Evolutionary conservation across 2,329 filamentous ascomycete species (phyloP), one percentile per base, ranked within the genome.

Genomic region (Xylariaceae sp.): DNA sequence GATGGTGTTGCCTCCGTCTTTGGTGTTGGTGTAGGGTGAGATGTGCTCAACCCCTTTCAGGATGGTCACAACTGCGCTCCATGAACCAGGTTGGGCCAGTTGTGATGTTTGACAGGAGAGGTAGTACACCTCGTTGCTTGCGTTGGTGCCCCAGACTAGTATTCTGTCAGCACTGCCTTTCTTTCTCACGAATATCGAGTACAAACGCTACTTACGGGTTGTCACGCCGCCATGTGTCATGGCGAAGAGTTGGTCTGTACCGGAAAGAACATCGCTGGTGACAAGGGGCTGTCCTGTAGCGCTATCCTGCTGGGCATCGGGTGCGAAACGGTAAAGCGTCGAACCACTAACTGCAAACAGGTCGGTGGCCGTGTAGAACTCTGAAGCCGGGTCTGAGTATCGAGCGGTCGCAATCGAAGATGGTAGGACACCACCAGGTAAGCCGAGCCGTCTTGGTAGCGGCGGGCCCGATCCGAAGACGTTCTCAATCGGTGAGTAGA

Each of bases 1-100:
- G 10, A 56, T 34, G 34, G 55, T 56, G 35, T 56, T 56, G 15
- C 55, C 55, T 44, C 55, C 55, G n/a, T 56, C 55, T 10, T 30
- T 42, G 15, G 23, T 56, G 37, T 56, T 56, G 47, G 39, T 56
- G 13, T 42, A 56, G 17, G 55, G 47, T 8, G 56, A 57, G 4
- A 57, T 57, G 13, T 34, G 50, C 35, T 57, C 56, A 18, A 57
- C 3, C 8, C 42, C 50, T 1, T 7, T 42, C 18, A 57, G 37
- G 18, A 57, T 49, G 7, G 56, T 50, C 4, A 53, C 50, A 11
- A 11, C 17, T 17, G 55, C 48, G 35, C 55, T 56, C 55, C 48
- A 56, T 2, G 55, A 44, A 6, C 18, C 48, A 0, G 55, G 48
- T 5, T 51, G 35, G 3, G 35, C 35, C 6, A 56, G 37, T 18